Evolutionary conservation across 2,329 filamentous ascomycete genomes (phyloP).

Genomic region (Lasiodiplodia sp.): DNA sequence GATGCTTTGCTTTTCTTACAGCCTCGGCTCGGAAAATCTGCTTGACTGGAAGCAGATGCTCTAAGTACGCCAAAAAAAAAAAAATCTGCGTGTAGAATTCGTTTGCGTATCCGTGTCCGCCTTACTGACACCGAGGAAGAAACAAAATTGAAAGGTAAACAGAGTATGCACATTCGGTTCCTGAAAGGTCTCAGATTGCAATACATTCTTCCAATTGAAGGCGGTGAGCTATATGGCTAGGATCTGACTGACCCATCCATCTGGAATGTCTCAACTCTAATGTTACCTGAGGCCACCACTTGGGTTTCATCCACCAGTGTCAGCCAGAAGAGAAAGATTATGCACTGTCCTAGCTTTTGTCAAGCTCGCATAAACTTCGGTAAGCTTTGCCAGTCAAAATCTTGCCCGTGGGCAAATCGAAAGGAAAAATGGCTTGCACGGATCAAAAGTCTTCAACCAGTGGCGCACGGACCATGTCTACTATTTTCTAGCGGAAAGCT

Average conservation of each 20-base stretch:
- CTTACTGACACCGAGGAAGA: too few relatives aligned
- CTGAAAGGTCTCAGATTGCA: too few relatives aligned
- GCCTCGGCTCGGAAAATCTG: background rate
- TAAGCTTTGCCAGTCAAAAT: background rate
- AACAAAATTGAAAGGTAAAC: too few relatives aligned
- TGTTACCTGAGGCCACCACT: background rate
- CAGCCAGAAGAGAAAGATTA: background rate
- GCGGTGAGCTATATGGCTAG: background rate
- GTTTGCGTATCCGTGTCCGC: background rate
- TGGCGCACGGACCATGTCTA: background rate
- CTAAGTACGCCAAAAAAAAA: background rate
- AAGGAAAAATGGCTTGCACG: background rate
- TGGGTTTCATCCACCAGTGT: background rate
- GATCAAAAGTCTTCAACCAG: background rate
- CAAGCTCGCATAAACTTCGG: background rate
- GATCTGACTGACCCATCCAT: background rate
- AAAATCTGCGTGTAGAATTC: background rate
- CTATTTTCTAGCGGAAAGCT: slow-evolving; percentile 2
- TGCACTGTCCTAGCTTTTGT: background rate
- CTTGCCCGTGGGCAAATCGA: background rate
- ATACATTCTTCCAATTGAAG: too few relatives aligned
- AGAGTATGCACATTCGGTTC: too few relatives aligned
- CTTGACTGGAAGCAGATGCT: background rate
- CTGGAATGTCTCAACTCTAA: background rate
- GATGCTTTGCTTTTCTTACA: background rate